These are phyloP conservation scores for Thielaviopsis musarum DNA, from an alignment of 2,329 filamentous ascomycete genomes.

Conservation along the genomic window DNA sequence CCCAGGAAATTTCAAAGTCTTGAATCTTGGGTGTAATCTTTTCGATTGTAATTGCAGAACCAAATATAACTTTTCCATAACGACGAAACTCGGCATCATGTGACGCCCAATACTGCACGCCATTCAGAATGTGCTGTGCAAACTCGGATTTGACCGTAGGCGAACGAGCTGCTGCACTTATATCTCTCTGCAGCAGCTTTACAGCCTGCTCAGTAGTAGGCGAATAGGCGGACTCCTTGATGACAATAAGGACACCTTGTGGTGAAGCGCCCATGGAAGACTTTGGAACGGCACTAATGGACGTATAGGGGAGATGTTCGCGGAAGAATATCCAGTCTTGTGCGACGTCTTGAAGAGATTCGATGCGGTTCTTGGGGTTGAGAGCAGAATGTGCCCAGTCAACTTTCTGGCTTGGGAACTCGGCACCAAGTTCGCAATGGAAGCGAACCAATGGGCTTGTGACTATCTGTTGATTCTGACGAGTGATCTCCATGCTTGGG, in stretches of 20 bases:
- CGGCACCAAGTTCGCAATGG: neutral
- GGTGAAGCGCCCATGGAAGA: neutral
- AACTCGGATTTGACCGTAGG: neutral
- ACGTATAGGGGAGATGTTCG: conserved; percentile 3
- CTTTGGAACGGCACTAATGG: neutral
- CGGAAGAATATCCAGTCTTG: conserved; percentile 2
- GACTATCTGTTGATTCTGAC: neutral
- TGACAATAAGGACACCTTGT: neutral
- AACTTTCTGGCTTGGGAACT: neutral
- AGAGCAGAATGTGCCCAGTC: neutral
- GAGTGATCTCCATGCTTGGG: neutral
- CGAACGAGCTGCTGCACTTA: neutral
- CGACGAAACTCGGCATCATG: neutral
- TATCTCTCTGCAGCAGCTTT: neutral
- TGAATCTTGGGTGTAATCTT: neutral
- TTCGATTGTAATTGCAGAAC: neutral
- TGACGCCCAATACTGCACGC: neutral
- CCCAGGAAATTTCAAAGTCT: neutral
- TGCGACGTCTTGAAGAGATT: neutral
- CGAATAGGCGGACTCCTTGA: neutral
- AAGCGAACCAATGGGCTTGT: conserved; percentile 2
- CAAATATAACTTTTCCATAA: neutral
- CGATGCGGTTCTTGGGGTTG: conserved; percentile 1
- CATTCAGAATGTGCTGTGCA: neutral
- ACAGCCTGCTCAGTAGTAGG: neutral